Base-by-base conservation (phyloP, 2,329 filamentous ascomycete species). In the Davidsoniella neocaledoniae region DNA sequence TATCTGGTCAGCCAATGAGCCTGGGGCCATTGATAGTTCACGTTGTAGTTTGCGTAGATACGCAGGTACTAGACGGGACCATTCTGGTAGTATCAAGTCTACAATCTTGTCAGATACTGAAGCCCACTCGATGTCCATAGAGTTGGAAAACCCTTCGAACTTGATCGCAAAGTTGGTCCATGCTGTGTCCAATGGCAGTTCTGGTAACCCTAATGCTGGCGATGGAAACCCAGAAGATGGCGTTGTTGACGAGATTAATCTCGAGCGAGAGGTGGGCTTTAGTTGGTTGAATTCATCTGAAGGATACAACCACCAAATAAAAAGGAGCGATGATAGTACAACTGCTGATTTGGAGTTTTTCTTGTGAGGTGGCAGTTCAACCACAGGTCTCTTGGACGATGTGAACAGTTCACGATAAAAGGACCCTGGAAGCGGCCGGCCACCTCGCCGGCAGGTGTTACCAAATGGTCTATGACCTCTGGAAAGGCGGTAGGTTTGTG, bases 1-100 rank as follows among this genome's bases (percentile, higher is more conserved):
- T 52, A 98, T 91, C 57, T 95, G 85, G 59, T 93, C 83, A 10
- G 90, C 86, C 40, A 98, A 68, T 0, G 87, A 94, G 1, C 87
- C 90, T 0, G 86, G 84, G 0, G 82, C 77, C 77, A 91, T 82
- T 33, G 86, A 91, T 14, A 95, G 70, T 64, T 96, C 90, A 19
- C 77, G 76, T 61, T 94, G 87, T 33, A 96, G 73, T 63, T 94
- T 95, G 53, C 76, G 73, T 50, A 93, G 68, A 49, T 85, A 86
- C 2, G 71, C 79, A 0, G 88, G 88, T 16, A 95, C 68, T 40
- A 77, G 62, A 55, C 78, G 81, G 33, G 83, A 79, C 90, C 90
- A 96, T 40, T 83, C 78, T 0, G 90, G 90, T 2, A 93, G 65
- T 33, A 96, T 79, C 55, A 76, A 73, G 59, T 77, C 79, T 37